Percentiles rank a stretch among this genome's conserved stretches.
phyloP scores from a whole-genome alignment of 495 filamentous ascomycete genomes.

The Hypomontagnella submonticulosa region DNA sequence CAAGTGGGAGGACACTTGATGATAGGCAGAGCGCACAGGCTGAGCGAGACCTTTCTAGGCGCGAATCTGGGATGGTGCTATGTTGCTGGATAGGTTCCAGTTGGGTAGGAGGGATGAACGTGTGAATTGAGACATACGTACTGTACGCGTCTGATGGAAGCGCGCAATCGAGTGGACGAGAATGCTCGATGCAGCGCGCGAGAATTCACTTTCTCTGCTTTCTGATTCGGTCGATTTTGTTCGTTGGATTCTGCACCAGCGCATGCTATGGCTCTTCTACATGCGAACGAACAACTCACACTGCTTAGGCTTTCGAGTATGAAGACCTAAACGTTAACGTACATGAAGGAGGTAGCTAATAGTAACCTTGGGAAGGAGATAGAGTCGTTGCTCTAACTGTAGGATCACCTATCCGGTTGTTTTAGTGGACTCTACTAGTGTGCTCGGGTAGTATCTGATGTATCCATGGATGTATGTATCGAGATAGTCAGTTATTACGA shows the following conservation, averaged over 20 bases:
- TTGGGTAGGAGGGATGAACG: slow-evolving; percentile 25
- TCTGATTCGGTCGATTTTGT: slow-evolving; percentile 28
- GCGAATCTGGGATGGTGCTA: slow-evolving; percentile 12
- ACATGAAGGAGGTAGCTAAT: too few relatives aligned
- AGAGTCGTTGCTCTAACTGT: too few relatives aligned
- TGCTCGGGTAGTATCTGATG: not conserved
- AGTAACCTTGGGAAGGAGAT: too few relatives aligned
- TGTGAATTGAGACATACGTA: slow-evolving; percentile 27
- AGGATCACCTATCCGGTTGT: not conserved
- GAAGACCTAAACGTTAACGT: slow-evolving; percentile 11
- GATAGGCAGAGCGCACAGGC: slow-evolving; percentile 31
- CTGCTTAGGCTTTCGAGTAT: slow-evolving; percentile 30
- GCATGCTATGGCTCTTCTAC: slow-evolving; percentile 8
- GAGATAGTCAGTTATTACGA: too few relatives aligned
- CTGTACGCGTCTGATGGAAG: slow-evolving; percentile 45
- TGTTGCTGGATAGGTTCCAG: slow-evolving; percentile 21
- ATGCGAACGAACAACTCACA: slow-evolving; percentile 24
- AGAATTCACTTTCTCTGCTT: slow-evolving; percentile 34
- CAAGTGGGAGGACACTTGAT: slow-evolving; percentile 40
- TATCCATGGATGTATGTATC: too few relatives aligned
- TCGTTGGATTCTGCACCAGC: slow-evolving; percentile 31
- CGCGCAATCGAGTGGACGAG: slow-evolving; percentile 44
- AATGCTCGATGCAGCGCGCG: slow-evolving; percentile 40
- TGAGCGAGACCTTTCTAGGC: slow-evolving; percentile 21
- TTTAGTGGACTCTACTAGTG: not conserved